Base-by-base conservation (phyloP, 306 rosid genomes). In the Macrotyloma uniflorum region DNA sequence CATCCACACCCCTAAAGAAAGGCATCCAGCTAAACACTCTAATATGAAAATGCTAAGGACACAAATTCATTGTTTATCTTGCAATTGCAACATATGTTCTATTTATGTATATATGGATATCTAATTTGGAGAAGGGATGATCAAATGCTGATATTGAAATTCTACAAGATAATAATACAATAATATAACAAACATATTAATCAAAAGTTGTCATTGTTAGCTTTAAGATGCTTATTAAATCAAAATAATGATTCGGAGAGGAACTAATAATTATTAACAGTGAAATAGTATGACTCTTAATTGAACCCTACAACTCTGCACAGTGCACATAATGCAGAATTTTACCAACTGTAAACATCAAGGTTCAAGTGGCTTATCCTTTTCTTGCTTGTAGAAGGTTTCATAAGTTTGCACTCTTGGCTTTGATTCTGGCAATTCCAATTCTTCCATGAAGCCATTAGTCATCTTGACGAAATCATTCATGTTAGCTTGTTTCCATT, bases 381-480 rank as follows among this genome's bases (percentile, higher is more conserved):
- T 85, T 43, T 81, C 90, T 72, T 87, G 86, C 47, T 65, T 54
- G 58, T 78, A 92, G 89, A 88, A 89, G 20, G 86, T 79, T 84
- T 95, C 94, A 43, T 86, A 91, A 35, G 96, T 82, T 46, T 84
- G 79, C 76, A 95, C 93, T 85, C 97, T 90, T 42, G 94, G 82
- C 89, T 92, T 89, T 28, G 96, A 65, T 62, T 93, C 89, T 53
- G 97, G 94, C 80, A 80, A 83, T 79, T 90, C 84, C 80, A 90
- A 58, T 77, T 88, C 90, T 88, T 87, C 81, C 80, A 79, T 70
- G 72, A 95, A 95, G 6, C 72, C 86, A 42, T 49, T 47, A 1
- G 93, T 91, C 97, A 92, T 91, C 89, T 86, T 81, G 73, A 93
- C 54, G 62, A 95, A 95, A 72, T 91, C 98, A 45, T 87, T 80